phyloP scores from a whole-genome alignment of 2,329 filamentous ascomycete genomes.

The Colletotrichum euphorbiae region DNA sequence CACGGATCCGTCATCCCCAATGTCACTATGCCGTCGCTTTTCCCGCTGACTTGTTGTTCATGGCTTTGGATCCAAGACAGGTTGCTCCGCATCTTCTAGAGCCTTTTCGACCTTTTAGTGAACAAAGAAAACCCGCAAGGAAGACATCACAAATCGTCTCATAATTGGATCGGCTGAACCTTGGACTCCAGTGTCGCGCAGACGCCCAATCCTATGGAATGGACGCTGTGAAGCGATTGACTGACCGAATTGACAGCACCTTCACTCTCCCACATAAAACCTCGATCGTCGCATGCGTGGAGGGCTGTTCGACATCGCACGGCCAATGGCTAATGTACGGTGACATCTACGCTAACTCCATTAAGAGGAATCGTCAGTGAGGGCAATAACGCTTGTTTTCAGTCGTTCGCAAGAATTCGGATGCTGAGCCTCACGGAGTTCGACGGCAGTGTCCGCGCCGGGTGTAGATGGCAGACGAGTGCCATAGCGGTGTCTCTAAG shows the following conservation, averaged over 20 bases:
- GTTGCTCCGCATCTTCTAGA: constrained; percentile 22
- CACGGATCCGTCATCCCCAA: background rate
- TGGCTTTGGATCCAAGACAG: constrained; percentile 6
- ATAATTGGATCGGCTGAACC: constrained; percentile 30
- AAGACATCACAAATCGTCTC: background rate
- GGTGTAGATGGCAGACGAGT: no score
- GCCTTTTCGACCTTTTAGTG: constrained; percentile 11
- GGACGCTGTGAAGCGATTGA: background rate
- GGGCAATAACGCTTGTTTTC: background rate
- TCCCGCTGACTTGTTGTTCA: background rate
- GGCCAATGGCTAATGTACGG: constrained; percentile 31
- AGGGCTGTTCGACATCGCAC: constrained; percentile 28
- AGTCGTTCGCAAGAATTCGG: no score
- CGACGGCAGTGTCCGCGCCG: no score
- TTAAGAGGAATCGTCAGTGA: background rate
- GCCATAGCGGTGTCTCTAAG: no score
- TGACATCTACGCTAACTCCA: constrained; percentile 24
- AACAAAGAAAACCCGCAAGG: background rate
- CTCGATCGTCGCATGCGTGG: constrained; percentile 38
- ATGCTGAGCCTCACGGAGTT: no score
- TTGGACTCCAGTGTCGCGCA: constrained; percentile 30
- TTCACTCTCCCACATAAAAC: constrained; percentile 25
- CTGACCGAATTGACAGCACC: constrained; percentile 12
- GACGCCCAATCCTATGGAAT: constrained; percentile 10
- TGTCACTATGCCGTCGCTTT: constrained; percentile 11